Evolutionary conservation across 148 eudicot species (phyloP), one percentile per base, ranked within the genome.

Genomic region (Dysphania ambrosioides): DNA sequence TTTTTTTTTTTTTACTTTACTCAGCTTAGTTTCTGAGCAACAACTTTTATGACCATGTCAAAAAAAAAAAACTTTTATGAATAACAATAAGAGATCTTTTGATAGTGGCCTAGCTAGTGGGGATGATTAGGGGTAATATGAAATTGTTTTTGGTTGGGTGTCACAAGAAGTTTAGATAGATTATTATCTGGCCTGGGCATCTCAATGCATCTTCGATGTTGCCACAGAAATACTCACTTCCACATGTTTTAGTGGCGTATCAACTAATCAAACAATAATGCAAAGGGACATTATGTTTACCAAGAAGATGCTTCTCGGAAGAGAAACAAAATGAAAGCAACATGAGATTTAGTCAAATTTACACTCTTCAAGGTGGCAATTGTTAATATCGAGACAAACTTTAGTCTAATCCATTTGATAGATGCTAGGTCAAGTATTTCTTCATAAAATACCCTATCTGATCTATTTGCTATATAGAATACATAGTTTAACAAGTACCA

Each of bases 251-350:
- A 56, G 66, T 70, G 70, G 62, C 72, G 26, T 30, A 38, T 59
- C 68, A 61, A 44, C 34, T 64, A 59, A 47, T 70, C 5, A 29
- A 66, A 31, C 19, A 66, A 65, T 16, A 55, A 67, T 35, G 72
- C 61, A 51, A 47, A 36, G 11, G n/a, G 65, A 60, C 67, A 30
- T 59, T n/a, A 66, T 36, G 77, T 66, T 78, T 16, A 38, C 16
- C 30, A 67, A 68, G 32, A 75, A 79, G 82, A 80, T 75, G 82
- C 79, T 71, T 80, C 72, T 80, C 65, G 75, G 70, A 41, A 79
- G 65, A 79, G 65, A 69, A 70, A 69, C n/a, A n/a, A n/a, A 36
- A 59, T 68, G 51, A 40, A 73, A 70, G 74, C 65, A 70, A 79
- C 58, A 62, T n/a, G n/a, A 71, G 51, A 64, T 42, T 57, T 75